Conservation (phyloP, 192 early-diverging fungal genomes). For the Coemansia sp. region DNA sequence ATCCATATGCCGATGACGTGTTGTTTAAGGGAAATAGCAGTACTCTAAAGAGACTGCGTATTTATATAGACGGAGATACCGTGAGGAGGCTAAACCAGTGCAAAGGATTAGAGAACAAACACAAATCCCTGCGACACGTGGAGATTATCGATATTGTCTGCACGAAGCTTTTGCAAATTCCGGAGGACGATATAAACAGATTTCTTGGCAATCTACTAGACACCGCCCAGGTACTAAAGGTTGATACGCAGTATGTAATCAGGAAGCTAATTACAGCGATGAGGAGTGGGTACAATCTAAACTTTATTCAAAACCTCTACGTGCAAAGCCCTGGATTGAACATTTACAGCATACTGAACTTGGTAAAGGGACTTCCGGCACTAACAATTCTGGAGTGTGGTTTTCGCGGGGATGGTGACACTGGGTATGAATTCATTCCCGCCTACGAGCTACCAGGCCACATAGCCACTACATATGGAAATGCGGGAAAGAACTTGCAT, state of each 20-base stretch:
- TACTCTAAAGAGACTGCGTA: not conserved
- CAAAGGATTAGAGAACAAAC: not conserved
- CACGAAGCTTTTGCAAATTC: too few species aligned
- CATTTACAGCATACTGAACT: not conserved
- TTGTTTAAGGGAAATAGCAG: constrained; percentile 7
- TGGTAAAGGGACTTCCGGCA: not conserved
- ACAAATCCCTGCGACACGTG: not conserved
- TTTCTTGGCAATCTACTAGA: not conserved
- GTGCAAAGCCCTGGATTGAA: not conserved
- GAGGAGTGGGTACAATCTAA: not conserved
- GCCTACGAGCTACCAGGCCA: not conserved
- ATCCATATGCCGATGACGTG: constrained; percentile 4
- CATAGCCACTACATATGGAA: not conserved
- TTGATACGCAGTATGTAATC: too few species aligned
- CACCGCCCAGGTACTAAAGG: not conserved
- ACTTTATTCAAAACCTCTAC: not conserved
- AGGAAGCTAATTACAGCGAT: not conserved
- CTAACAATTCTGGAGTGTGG: not conserved
- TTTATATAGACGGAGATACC: not conserved
- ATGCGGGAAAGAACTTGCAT: not conserved
- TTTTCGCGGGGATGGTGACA: not conserved
- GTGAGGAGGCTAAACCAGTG: not conserved
- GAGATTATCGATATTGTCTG: not conserved
- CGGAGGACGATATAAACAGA: not conserved
- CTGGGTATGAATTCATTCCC: not conserved